Evolutionary conservation across 768 basidiomycete species (phyloP).

Genomic region (Boletus barrowsii): DNA sequence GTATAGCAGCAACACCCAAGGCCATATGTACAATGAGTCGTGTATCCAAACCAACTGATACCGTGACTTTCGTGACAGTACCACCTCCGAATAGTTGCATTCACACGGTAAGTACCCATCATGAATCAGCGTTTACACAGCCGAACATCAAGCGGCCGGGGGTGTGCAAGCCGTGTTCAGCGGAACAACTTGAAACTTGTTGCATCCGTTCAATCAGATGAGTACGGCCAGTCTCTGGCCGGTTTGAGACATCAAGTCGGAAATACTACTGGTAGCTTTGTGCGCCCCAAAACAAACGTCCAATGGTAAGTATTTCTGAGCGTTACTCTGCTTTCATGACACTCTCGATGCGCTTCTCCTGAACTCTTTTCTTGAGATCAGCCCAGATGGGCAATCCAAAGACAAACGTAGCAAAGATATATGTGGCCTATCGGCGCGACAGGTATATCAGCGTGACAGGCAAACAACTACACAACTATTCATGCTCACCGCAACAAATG

Average conservation of each 20-base stretch:
- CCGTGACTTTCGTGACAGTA: too few species aligned
- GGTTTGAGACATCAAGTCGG: background rate
- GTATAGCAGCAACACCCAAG: background rate
- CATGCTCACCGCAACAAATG: conserved; percentile 17
- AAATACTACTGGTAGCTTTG: background rate
- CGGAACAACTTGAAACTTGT: too few species aligned
- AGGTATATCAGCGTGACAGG: background rate
- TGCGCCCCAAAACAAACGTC: background rate
- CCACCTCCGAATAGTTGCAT: too few species aligned
- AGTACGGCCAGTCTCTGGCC: too few species aligned
- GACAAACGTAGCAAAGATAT: conserved; percentile 48
- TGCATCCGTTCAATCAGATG: too few species aligned
- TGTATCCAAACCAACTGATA: too few species aligned
- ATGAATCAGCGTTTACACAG: too few species aligned
- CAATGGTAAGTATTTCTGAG: background rate
- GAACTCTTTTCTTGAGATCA: conserved; percentile 56
- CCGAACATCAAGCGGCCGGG: too few species aligned
- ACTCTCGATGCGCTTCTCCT: conserved; percentile 69
- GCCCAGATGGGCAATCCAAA: conserved; percentile 55
- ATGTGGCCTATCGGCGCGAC: conserved; percentile 41
- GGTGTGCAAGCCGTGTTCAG: too few species aligned
- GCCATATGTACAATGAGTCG: too few species aligned
- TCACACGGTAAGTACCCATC: too few species aligned
- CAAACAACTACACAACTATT: background rate
- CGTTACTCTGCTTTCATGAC: conserved; percentile 69